Conservation (phyloP, 1,284 basidiomycete genomes). For the Trametes polyzona region DNA sequence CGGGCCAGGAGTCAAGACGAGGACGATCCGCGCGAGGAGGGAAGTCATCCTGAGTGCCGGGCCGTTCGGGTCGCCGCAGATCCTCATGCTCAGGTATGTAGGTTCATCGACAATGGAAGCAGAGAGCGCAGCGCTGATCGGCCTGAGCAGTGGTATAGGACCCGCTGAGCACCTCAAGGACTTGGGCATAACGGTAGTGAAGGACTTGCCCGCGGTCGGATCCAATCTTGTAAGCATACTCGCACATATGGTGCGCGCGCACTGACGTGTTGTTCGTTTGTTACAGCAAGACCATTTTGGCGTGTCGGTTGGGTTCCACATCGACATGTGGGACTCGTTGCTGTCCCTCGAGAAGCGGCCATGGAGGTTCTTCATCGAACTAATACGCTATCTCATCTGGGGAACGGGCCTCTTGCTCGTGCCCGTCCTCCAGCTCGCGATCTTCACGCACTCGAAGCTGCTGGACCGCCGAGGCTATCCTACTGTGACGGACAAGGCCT, state of each 20-base stretch:
- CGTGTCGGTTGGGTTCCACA: constrained; percentile 29
- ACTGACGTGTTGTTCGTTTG: constrained; percentile 18
- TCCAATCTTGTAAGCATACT: constrained; percentile 46
- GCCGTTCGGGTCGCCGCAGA: constrained; percentile 43
- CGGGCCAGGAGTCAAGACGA: constrained; percentile 10
- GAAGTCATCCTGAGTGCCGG: constrained; percentile 39
- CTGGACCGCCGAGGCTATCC: constrained; percentile 31
- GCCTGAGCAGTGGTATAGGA: constrained; percentile 51
- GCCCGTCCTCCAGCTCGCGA: constrained; percentile 35
- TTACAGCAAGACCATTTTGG: constrained; percentile 40
- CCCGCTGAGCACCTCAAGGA: constrained; percentile 52
- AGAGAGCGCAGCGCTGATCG: no score
- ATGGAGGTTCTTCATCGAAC: constrained; percentile 33
- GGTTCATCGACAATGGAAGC: neutral
- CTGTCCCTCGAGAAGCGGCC: constrained; percentile 28
- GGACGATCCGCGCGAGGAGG: constrained; percentile 26
- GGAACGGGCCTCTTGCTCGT: constrained; percentile 37
- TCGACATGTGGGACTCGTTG: constrained; percentile 34
- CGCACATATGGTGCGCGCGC: no score
- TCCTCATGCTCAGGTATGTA: constrained; percentile 45
- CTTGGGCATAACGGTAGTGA: constrained; percentile 49
- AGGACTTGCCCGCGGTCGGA: constrained; percentile 60
- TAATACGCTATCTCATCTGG: constrained; percentile 37
- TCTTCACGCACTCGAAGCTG: constrained; percentile 35
- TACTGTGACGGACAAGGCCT: constrained; percentile 22